Base-by-base conservation (phyloP, 148 eudicot species). In the Fallopia convolvulus region DNA sequence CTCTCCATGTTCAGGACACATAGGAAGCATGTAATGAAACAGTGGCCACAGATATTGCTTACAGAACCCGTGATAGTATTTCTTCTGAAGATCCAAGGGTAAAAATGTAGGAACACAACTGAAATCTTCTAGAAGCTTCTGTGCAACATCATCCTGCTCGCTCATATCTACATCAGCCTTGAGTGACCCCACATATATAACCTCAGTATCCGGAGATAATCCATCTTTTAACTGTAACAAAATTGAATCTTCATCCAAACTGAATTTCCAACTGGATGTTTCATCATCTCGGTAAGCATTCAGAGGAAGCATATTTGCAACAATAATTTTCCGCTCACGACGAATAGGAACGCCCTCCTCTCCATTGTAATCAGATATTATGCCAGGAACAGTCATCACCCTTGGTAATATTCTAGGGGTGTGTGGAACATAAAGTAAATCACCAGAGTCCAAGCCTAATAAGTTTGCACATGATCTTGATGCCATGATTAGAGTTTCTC, bases 41-140 rank as follows among this genome's bases (percentile, higher is more conserved):
- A 89, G 91, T 13, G 96, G 96, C 96, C 96, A 89, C 75, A 91
- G 56, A 52, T 88, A 91, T 68, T 89, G 92, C 86, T 91, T 91
- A 75, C 93, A 91, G 78, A 83, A 91, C 36, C 93, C 96, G 77
- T 88, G 77, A 83, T 86, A 91, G 76, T 82, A 89, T 49, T 80
- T 86, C 70, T 79, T 75, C 76, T 81, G 85, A 13, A 91, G 83
- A 61, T 87, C 91, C 33, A 2, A 79, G 15, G 93, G 87, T n/a
- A 91, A 75, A 82, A 88, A 91, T 36, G 93, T 86, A 20, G 96
- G 96, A 77, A 90, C 90, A 79, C 92, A 90, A 52, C 80, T 87
- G 58, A 89, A 90, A 7, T 87, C 80, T 74, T 84, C 86, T 17
- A 91, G 75, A 78, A 91, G 91, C 63, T 50, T 83, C 75, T 86